Conservation (phyloP, 345 rosid species). For the Stellera chamaejasme region DNA sequence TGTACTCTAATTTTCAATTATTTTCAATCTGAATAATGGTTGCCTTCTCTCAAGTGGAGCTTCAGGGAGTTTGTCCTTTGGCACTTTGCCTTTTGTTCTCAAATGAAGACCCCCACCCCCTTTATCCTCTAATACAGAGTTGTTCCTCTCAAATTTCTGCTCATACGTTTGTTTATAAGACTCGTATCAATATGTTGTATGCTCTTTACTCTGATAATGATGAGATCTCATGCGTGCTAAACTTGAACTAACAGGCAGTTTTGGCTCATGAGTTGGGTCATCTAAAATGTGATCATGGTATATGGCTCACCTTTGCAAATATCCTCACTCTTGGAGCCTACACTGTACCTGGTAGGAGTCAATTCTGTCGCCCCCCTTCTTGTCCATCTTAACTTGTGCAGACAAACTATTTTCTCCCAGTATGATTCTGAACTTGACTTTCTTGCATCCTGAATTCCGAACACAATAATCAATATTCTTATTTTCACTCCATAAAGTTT, state of each 20-base stretch:
- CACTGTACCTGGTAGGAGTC: slow-evolving; percentile 72
- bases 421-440: no score
- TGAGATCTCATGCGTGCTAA: slow-evolving; percentile 15
- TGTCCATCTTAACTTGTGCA: no score
- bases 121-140: no score
- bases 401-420: no score
- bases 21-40: neutral
- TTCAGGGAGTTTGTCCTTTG: neutral
- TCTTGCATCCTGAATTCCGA: no score
- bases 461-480: no score
- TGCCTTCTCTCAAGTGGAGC: neutral
- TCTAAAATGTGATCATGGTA: slow-evolving; percentile 94
- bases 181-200: neutral
- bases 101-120: no score
- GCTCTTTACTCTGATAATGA: slow-evolving; percentile 2
- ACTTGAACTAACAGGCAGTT: slow-evolving; percentile 49
- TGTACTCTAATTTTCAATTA: neutral
- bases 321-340: slow-evolving; percentile 92
- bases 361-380: neutral
- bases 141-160: neutral
- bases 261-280: slow-evolving; percentile 97
- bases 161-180: neutral
- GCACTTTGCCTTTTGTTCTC: no score
- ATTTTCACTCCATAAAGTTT: no score
- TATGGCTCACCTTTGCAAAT: slow-evolving; percentile 96